These are phyloP conservation scores for Petunia axillaris DNA, from an alignment of 257 asterid species.

Conservation along the genomic window DNA sequence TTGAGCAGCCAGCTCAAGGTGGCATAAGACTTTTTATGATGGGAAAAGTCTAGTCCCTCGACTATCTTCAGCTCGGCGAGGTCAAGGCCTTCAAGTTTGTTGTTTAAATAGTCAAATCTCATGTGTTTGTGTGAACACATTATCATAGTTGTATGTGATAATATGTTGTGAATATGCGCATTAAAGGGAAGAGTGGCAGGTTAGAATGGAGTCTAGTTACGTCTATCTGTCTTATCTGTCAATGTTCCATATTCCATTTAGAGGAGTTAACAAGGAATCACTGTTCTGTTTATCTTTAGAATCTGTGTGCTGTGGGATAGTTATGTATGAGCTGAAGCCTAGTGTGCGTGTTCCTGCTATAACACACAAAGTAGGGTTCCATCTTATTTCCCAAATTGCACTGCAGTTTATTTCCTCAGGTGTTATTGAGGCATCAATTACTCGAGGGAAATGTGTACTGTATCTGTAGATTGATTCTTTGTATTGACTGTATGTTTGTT, in stretches of 20 bases:
- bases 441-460: background rate
- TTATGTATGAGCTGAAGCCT: background rate
- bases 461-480: background rate
- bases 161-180: background rate
- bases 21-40: background rate
- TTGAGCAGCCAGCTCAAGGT: background rate
- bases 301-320: background rate
- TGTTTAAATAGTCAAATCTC: background rate
- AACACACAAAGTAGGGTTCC: background rate
- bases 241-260: background rate
- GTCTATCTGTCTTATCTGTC: background rate
- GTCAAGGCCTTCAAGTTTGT: background rate
- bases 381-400: background rate
- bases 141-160: background rate
- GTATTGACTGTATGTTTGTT: background rate
- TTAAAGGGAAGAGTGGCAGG: background rate
- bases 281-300: background rate
- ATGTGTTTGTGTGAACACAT: no score
- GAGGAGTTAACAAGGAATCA: background rate
- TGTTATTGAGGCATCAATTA: background rate
- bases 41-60: background rate
- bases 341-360: background rate
- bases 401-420: background rate
- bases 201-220: slow-evolving; percentile 3
- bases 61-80: background rate